phyloP scores from a whole-genome alignment of 179 eudicot genomes.

The Silene noctiflora region DNA sequence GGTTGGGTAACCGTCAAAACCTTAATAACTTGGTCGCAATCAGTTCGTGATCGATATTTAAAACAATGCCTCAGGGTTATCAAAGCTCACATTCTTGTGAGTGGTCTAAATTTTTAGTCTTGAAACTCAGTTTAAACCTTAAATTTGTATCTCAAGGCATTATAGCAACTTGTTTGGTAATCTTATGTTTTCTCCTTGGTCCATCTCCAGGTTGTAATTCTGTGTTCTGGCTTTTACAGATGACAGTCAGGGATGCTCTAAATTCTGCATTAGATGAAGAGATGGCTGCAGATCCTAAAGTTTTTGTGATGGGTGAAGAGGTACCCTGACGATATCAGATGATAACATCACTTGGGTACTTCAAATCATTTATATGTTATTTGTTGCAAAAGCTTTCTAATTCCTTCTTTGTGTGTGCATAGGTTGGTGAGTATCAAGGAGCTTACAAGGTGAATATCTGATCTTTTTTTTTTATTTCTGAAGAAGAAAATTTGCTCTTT shows the following conservation, averaged over 20 bases:
- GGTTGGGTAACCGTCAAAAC: not conserved
- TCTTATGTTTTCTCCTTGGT: not conserved
- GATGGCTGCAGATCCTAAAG: slow-evolving; percentile 88
- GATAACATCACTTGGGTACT: slow-evolving; percentile 6
- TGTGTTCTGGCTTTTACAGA: slow-evolving; percentile 34
- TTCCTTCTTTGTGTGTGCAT: slow-evolving; percentile 12
- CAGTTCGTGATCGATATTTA: not conserved
- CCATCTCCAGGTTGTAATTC: not conserved
- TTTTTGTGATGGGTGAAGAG: slow-evolving; percentile 97
- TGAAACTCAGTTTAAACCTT: not conserved
- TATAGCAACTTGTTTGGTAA: not conserved
- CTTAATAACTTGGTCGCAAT: not conserved
- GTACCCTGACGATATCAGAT: slow-evolving; percentile 29
- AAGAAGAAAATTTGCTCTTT: not conserved
- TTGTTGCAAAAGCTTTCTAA: not conserved
- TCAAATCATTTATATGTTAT: not conserved
- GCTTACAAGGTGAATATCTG: slow-evolving; percentile 74
- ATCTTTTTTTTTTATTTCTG: not conserved
- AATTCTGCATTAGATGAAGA: slow-evolving; percentile 95
- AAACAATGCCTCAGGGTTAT: too few species aligned
- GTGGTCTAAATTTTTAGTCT: not conserved
- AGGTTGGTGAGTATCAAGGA: slow-evolving; percentile 99
- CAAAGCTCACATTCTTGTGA: not conserved
- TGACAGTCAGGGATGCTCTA: slow-evolving; percentile 91
- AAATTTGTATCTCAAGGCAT: not conserved